phyloP scores from a whole-genome alignment of 1,139 yeast species.

The Diutina siamensis region DNA sequence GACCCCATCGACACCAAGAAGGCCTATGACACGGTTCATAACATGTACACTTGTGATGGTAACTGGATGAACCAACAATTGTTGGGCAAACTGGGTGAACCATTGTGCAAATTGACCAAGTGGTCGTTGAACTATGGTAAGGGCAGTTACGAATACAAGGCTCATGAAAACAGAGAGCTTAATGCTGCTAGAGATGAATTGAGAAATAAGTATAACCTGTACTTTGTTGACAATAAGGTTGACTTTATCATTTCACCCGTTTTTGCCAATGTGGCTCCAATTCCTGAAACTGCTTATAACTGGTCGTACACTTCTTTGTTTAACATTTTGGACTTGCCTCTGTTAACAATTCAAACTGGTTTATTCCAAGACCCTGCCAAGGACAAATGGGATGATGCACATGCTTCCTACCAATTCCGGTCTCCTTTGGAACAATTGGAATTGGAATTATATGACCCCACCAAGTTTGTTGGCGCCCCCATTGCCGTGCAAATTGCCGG shows the following conservation, averaged over 20 bases:
- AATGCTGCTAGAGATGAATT: conserved; percentile 40
- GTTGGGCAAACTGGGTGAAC: conserved; percentile 51
- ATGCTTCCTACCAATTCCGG: neutral
- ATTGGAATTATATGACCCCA: conserved; percentile 22
- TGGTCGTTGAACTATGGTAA: conserved; percentile 32
- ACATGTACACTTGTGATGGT: conserved; percentile 49
- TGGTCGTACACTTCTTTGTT: conserved; percentile 72
- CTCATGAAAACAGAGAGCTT: conserved; percentile 37
- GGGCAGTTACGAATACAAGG: conserved; percentile 34
- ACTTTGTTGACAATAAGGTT: conserved; percentile 41
- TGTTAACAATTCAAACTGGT: conserved; percentile 22
- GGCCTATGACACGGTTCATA: conserved; percentile 40
- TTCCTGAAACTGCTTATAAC: conserved; percentile 49
- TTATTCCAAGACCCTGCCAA: conserved; percentile 40
- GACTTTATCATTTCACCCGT: conserved; percentile 63
- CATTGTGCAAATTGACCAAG: conserved; percentile 45
- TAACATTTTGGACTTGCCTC: conserved; percentile 54
- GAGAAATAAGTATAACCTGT: conserved; percentile 43
- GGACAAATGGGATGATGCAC: conserved; percentile 27
- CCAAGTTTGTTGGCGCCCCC: conserved; percentile 38
- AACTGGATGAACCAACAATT: conserved; percentile 40
- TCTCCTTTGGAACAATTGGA: conserved; percentile 11
- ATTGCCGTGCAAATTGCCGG: conserved; percentile 41
- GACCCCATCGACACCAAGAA: conserved; percentile 28
- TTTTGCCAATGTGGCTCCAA: conserved; percentile 64